Conservation (phyloP, 495 filamentous ascomycete species). For the Hypoxylon fuscum region DNA sequence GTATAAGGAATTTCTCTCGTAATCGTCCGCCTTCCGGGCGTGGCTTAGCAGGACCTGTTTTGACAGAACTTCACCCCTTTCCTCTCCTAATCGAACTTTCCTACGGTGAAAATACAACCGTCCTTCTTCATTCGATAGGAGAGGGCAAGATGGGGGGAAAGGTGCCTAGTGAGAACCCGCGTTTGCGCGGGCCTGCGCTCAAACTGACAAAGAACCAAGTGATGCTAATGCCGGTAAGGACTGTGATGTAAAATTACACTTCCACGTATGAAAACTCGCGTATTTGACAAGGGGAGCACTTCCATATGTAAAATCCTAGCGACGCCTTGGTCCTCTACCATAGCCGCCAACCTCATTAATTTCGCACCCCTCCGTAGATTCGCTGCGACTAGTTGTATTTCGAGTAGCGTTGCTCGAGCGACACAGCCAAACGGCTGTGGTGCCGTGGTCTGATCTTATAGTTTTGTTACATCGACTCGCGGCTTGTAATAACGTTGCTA, state of each 20-base stretch:
- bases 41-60: not conserved
- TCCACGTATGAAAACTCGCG: constrained; percentile 26
- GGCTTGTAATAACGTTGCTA: constrained; percentile 3
- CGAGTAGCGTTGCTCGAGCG: constrained; percentile 15
- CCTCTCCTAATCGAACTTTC: not conserved
- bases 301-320: constrained; percentile 9
- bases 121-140: not conserved
- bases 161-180: not conserved
- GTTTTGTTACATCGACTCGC: constrained; percentile 8
- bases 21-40: not conserved
- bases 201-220: not conserved
- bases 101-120: not conserved
- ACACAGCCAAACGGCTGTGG: constrained; percentile 3
- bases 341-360: constrained; percentile 16
- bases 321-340: constrained; percentile 11
- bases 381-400: not conserved
- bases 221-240: constrained; percentile 38
- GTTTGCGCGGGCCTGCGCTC: not conserved
- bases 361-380: constrained; percentile 5
- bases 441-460: constrained; percentile 16
- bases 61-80: not conserved
- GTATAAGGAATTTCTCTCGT: not conserved
- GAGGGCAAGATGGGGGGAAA: not conserved
- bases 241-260: constrained; percentile 39
- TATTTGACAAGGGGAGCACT: constrained; percentile 28